phyloP scores from a whole-genome alignment of 2,329 filamentous ascomycete genomes.

The Epichloe brachyelytri region DNA sequence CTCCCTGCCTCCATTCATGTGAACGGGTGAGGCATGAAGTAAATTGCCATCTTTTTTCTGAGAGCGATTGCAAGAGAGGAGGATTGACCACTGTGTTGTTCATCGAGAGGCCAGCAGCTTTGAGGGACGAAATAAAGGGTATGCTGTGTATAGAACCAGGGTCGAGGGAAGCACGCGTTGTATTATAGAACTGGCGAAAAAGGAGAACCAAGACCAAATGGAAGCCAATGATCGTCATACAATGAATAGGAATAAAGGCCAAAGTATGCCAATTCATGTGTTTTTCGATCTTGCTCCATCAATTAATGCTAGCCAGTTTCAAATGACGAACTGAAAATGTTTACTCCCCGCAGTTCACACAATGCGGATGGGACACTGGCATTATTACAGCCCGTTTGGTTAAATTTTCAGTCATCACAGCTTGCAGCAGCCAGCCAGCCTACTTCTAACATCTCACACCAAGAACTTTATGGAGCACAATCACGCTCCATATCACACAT shows the following conservation, averaged over 20 bases:
- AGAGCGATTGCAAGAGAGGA: background rate
- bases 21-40: conserved; percentile 8
- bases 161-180: background rate
- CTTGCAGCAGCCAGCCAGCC: no score
- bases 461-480: background rate
- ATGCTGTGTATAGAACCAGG: background rate
- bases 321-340: no score
- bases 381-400: no score
- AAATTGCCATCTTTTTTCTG: background rate
- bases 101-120: background rate
- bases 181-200: background rate
- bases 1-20: conserved; percentile 79
- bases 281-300: background rate
- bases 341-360: no score
- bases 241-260: background rate
- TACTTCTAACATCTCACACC: no score
- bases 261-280: background rate
- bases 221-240: background rate
- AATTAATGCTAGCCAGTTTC: no score
- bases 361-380: no score
- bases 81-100: background rate
- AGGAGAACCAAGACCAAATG: background rate
- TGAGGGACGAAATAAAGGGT: background rate
- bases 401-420: no score
- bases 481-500: background rate